phyloP scores from a whole-genome alignment of 2,329 filamentous ascomycete genomes.

The Penicillium brasilianum region DNA sequence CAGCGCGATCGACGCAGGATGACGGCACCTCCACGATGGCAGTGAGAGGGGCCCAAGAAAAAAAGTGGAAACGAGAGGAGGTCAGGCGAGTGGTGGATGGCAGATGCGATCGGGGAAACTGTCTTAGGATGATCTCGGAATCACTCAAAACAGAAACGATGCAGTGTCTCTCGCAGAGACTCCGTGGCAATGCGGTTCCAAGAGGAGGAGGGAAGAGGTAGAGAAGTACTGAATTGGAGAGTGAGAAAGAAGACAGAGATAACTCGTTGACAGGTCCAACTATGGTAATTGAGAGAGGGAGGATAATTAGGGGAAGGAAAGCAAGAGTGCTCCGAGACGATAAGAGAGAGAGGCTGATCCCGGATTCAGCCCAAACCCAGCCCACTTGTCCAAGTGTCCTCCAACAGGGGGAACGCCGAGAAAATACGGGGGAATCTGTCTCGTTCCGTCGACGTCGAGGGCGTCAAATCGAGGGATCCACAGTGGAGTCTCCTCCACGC shows the following conservation, averaged over 20 bases:
- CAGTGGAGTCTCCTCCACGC: slow-evolving; percentile 10
- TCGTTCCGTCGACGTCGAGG: slow-evolving; percentile 9
- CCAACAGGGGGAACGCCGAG: not conserved
- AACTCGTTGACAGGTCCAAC: not conserved
- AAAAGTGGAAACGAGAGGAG: slow-evolving; percentile 9
- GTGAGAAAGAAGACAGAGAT: not conserved
- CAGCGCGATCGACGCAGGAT: slow-evolving; percentile 23
- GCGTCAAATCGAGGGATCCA: slow-evolving; percentile 8
- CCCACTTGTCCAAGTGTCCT: no score
- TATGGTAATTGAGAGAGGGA: not conserved
- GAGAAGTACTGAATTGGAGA: not conserved
- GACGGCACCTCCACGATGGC: slow-evolving; percentile 12
- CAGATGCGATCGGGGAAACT: not conserved
- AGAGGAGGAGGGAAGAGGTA: not conserved
- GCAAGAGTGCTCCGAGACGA: not conserved
- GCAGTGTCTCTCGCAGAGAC: not conserved
- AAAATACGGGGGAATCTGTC: slow-evolving; percentile 7
- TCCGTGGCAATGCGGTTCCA: not conserved
- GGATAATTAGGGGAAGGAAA: not conserved
- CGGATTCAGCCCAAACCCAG: slow-evolving; percentile 5
- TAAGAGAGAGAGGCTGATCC: not conserved
- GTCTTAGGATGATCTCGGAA: slow-evolving; percentile 1
- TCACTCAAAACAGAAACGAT: slow-evolving; percentile 7
- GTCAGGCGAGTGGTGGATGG: slow-evolving; percentile 2
- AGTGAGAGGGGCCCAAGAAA: not conserved